A percentile compares a stretch with the other conserved stretches of the same genome.
phyloP scores from a whole-genome alignment of 2,329 filamentous ascomycete species.

The Xylariaceae sp. region DNA sequence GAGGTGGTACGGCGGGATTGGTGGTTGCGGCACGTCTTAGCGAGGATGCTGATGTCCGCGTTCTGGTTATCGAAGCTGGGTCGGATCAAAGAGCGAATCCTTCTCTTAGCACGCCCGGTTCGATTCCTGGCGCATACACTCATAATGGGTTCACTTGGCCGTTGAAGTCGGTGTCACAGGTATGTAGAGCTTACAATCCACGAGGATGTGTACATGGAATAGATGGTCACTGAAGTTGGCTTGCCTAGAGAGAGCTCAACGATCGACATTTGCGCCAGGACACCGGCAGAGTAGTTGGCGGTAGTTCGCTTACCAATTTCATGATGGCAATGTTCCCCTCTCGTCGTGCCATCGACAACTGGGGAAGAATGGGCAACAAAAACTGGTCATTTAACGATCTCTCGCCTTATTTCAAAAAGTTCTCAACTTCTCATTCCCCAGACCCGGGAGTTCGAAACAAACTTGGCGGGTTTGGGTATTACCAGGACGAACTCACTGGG shows the following conservation, averaged over 20 bases:
- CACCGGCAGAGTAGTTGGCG: slow-evolving; percentile 4
- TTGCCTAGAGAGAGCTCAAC: slow-evolving; percentile 14
- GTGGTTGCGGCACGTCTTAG: slow-evolving; percentile 40
- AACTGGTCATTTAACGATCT: slow-evolving; percentile 5
- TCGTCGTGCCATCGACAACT: slow-evolving; percentile 1
- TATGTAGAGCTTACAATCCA: slow-evolving; percentile 7
- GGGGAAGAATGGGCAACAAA: slow-evolving; percentile 9
- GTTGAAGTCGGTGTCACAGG: slow-evolving; percentile 32
- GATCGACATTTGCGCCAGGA: slow-evolving; percentile 27
- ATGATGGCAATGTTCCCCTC: slow-evolving; percentile 20
- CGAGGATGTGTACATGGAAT: not conserved
- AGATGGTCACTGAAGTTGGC: not conserved
- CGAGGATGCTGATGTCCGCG: slow-evolving; percentile 29
- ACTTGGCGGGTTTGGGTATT: slow-evolving; percentile 18
- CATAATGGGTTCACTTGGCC: slow-evolving; percentile 37
- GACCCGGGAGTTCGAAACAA: slow-evolving; percentile 11
- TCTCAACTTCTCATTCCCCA: slow-evolving; percentile 15
- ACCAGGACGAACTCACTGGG: slow-evolving; percentile 25
- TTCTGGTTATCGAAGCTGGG: slow-evolving; percentile 38
- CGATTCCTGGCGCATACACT: slow-evolving; percentile 16
- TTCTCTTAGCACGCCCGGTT: slow-evolving; percentile 32
- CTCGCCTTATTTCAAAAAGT: slow-evolving; percentile 3
- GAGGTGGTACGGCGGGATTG: slow-evolving; percentile 47
- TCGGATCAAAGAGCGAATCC: slow-evolving; percentile 29
- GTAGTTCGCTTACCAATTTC: slow-evolving; percentile 23